These are phyloP conservation scores for Starmerella khaoyaiensis DNA, from an alignment of 805 yeast genomes.

Conservation along the genomic window DNA sequence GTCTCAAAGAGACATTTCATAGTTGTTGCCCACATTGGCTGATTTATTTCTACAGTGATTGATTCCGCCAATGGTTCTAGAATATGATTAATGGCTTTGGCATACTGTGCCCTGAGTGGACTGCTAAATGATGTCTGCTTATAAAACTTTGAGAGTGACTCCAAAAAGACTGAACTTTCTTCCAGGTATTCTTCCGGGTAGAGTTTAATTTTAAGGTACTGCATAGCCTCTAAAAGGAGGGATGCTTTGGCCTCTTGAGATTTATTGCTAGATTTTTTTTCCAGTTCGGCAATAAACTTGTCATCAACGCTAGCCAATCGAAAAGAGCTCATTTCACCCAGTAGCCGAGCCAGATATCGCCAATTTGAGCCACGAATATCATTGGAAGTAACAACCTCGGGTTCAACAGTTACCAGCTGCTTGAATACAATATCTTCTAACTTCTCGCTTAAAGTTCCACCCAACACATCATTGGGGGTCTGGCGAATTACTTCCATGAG, in stretches of 20 bases:
- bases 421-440: constrained; percentile 88
- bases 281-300: constrained; percentile 82
- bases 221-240: constrained; percentile 80
- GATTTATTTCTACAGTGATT: constrained; percentile 87
- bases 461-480: constrained; percentile 58
- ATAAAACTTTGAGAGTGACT: constrained; percentile 76
- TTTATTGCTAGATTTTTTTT: constrained; percentile 49
- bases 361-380: constrained; percentile 81
- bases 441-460: constrained; percentile 67
- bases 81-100: constrained; percentile 66
- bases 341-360: constrained; percentile 75
- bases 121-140: constrained; percentile 41
- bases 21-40: constrained; percentile 88
- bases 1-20: constrained; percentile 42
- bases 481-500: constrained; percentile 85
- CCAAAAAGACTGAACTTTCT: constrained; percentile 82
- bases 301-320: constrained; percentile 83
- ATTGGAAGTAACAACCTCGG: constrained; percentile 49
- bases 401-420: constrained; percentile 79
- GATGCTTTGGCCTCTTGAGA: constrained; percentile 52
- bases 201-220: constrained; percentile 61
- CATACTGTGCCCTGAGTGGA: constrained; percentile 61
- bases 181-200: constrained; percentile 84
- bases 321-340: constrained; percentile 82
- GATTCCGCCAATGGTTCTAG: constrained; percentile 72